Evolutionary conservation across 306 rosid species (phyloP), one percentile per base, ranked within the genome.

Genomic region (Glycine soja): DNA sequence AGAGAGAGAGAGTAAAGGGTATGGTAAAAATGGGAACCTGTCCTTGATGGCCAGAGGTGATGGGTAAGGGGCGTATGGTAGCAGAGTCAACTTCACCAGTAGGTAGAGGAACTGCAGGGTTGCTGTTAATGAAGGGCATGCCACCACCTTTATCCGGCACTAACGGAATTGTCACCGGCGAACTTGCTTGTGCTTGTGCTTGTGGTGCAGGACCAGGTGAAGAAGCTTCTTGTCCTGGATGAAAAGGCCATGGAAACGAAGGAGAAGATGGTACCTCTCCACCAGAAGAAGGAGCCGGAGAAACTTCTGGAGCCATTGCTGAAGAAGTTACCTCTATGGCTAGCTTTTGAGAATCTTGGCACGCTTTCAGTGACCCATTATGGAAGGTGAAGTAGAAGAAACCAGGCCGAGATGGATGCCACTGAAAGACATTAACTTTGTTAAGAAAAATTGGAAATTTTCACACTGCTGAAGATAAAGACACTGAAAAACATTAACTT

Each of bases 71-170:
- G 50, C 91, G 88, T 32, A 95, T 91, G 10, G 97, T 95, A n/a
- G 97, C 94, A 54, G 99, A 93, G 83, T 95, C 99, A 7, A 95
- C 97, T 87, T 91, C 99, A 50, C 92, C 97, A 15, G 99, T 95
- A 7, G 99, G 99, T 19, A 95, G 86, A 83, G 99, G 99, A 76
- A 95, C 97, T 15, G 99, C 99, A 68, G 99, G 99, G 64, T 95
- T 95, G 69, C 99, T 95, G 85, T 95, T 92, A 58, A 95, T 95
- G 68, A 95, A 95, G 13, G 99, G 95, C 82, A 91, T 80, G 59
- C 89, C 84, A 43, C 84, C 89, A 34, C 93, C 88, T 84, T 89
- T 90, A 19, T 64, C 88, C 0, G 94, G 94, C 11, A 89, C 86
- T 8, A 91, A 77, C 46, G 97, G 95, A 81, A 89, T 42, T 10